Evolutionary conservation across 129 eudicot genomes (phyloP).

Genomic region (Centaurea solstitialis): DNA sequence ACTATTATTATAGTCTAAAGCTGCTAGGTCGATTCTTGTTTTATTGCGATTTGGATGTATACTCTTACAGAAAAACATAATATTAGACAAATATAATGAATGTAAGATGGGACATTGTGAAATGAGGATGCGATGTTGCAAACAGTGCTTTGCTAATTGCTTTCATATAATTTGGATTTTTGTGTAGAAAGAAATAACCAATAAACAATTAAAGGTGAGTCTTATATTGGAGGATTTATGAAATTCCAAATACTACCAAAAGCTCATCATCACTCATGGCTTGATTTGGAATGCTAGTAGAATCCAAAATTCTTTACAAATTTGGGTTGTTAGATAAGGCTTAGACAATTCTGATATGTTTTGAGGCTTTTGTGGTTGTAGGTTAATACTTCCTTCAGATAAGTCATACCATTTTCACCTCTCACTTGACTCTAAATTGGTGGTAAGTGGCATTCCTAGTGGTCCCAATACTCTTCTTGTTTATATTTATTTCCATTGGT

Average conservation of each 20-base stretch:
- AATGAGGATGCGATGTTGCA: neutral
- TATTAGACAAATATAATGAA: too few species aligned
- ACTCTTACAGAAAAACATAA: too few species aligned
- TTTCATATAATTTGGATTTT: conserved; percentile 6
- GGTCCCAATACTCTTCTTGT: conserved; percentile 26
- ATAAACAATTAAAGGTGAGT: neutral
- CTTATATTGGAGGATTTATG: neutral
- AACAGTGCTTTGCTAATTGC: neutral
- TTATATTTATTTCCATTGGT: conserved; percentile 25
- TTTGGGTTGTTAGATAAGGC: conserved; percentile 30
- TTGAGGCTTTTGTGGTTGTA: conserved; percentile 40
- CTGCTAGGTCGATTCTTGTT: too few species aligned
- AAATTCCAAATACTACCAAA: conserved; percentile 13
- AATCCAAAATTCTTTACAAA: conserved; percentile 4
- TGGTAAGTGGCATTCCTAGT: conserved; percentile 28
- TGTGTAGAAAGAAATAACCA: neutral
- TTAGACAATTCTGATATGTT: conserved; percentile 28
- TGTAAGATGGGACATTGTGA: neutral
- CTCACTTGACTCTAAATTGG: conserved; percentile 28
- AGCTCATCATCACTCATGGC: neutral
- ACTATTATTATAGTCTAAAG: too few species aligned
- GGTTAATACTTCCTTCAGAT: conserved; percentile 30
- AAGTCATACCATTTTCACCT: conserved; percentile 41
- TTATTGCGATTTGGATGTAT: too few species aligned
- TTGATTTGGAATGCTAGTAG: conserved; percentile 15